Evolutionary conservation across 2,329 filamentous ascomycete species (phyloP), one percentile per base, ranked within the genome.

Genomic region (Coniochaeta prunicola): DNA sequence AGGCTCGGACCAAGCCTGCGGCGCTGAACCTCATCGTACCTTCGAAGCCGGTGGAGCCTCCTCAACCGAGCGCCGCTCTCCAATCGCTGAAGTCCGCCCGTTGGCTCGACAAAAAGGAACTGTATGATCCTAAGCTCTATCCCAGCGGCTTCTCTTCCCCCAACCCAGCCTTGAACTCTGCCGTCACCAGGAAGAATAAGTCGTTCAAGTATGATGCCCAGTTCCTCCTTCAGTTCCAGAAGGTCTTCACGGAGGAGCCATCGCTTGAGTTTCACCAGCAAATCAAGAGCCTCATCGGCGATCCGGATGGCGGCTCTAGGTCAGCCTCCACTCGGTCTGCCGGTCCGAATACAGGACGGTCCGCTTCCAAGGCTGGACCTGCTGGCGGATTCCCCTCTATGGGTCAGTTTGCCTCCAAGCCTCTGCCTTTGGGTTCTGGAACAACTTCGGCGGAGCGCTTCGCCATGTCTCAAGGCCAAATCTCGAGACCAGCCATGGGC

Each of bases 201-300:
- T 88, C 86, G 45, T 96, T 96, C 79, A 92, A 96, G 73, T 99
- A 99, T 74, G 92, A 97, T 76, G 90, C 92, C 68, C 88, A 89
- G 67, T 99, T 99, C 80, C 79, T 99, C 76, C 81, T 99, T 31
- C 94, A 99, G 71, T 99, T 99, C 81, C 91, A 97, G 77, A 85
- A 85, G 67, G 91, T 96, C 21, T 99, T 97, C 77, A 96, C 91
- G 63, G 94, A 99, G 79, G 96, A 97, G 77, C 94, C 94, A 15
- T 96, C 92, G 0, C 75, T 92, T 48, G 93, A 97, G 70, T 99
- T 96, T 85, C 90, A 96, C 70, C 82, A 88, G 64, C 92, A 94
- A 69, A 87, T 99, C 82, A 93, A 82, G 87, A 89, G 76, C 81
- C 88, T 78, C 73, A 87, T 99, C 64, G 93, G 93, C 59, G 92